Evolutionary conservation across 208 protist genomes (phyloP), one percentile per base, ranked within the genome.

Genomic region (Sergeia podlipaevii): DNA sequence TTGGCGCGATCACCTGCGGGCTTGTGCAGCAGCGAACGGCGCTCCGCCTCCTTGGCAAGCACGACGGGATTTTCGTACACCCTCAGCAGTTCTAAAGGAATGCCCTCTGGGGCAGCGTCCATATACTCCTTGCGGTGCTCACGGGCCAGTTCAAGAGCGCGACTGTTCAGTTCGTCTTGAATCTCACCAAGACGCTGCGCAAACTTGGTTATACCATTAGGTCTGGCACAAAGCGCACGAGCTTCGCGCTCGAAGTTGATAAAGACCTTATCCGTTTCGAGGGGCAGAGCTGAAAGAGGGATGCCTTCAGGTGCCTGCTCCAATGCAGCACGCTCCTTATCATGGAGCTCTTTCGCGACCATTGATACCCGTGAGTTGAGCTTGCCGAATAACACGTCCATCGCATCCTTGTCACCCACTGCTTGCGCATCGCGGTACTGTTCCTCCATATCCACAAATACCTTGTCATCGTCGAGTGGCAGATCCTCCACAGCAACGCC

Each of bases 341-440:
- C 29, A 46, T 80, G 71, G 53, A 80, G 32, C 5, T 52, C 50
- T 7, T 27, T 49, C 4, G 77, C 70, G 37, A 90, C 56, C 48
- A 70, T 58, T n/a, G 24, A 32, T 11, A 75, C 74, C n/a, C 77
- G 82, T 21, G 70, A 63, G 57, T 84, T 84, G 11, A 90, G 55
- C 54, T 71, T 39, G 0, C 30, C 60, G 18, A 70, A 46, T n/a
- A 73, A 20, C 1, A 60, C 33, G 3, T 57, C 10, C n/a, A 17
- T 28, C 30, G 52, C 34, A 11, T 4, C 18, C 10, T 21, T 20
- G 38, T 78, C 65, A 5, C 56, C 64, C 4, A 43, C 26, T 2
- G 53, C 61, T 52, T 61, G 39, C 0, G 74, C 69, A 10, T 90
- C 78, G 28, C 78, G 68, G 49, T 68, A 69, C 34, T 26, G 41